These are phyloP conservation scores for Allium sativum DNA, from an alignment of 106 monocot genomes.

Conservation along the genomic window DNA sequence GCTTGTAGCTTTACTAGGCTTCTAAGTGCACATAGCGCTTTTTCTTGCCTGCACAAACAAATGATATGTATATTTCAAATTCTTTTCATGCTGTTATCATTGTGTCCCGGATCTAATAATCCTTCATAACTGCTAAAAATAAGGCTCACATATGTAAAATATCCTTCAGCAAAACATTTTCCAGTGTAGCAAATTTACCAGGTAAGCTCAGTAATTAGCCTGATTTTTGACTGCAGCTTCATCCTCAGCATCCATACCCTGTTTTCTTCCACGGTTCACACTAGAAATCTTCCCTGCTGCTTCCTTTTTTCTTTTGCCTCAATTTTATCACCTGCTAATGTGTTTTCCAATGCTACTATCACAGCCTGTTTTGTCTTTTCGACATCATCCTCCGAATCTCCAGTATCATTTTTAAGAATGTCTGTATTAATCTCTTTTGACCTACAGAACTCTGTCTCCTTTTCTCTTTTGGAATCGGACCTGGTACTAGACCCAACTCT, in stretches of 20 bases:
- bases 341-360: constrained; percentile 39
- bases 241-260: constrained; percentile 11
- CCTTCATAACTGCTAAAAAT: no score
- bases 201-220: constrained; percentile 35
- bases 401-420: neutral
- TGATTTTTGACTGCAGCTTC: constrained; percentile 41
- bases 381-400: constrained; percentile 15
- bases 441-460: constrained; percentile 48
- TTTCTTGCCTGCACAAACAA: constrained; percentile 45
- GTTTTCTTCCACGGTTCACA: no score
- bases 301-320: constrained; percentile 40
- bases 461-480: constrained; percentile 30
- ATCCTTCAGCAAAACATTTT: neutral
- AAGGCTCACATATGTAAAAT: neutral
- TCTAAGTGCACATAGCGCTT: constrained; percentile 51
- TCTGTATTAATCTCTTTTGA: neutral
- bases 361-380: constrained; percentile 22
- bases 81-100: neutral
- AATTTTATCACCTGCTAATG: constrained; percentile 38
- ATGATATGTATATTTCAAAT: neutral
- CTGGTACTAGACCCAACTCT: neutral
- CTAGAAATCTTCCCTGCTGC: constrained; percentile 36
- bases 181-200: constrained; percentile 25
- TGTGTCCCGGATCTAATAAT: neutral
- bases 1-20: constrained; percentile 67